These are phyloP conservation scores for Mariannaea elegans DNA, from an alignment of 2,329 filamentous ascomycete genomes.

Conservation along the genomic window DNA sequence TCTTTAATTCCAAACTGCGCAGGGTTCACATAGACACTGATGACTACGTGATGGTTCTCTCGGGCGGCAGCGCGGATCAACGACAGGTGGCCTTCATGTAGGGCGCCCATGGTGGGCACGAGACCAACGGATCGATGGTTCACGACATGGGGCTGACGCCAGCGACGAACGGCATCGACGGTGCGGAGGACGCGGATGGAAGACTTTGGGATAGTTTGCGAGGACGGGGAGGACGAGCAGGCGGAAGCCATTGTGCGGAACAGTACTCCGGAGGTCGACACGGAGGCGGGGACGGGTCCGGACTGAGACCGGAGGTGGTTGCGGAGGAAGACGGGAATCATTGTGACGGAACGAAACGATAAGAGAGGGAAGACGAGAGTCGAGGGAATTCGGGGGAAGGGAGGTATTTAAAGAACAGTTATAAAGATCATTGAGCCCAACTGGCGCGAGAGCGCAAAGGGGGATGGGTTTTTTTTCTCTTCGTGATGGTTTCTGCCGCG, in stretches of 20 bases:
- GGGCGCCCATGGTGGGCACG: conserved; percentile 96
- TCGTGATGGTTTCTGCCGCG: conserved; percentile 61
- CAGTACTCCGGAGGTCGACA: conserved; percentile 16
- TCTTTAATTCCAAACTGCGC: conserved; percentile 93
- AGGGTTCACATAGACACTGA: conserved; percentile 95
- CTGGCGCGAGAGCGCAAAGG: conserved; percentile 28
- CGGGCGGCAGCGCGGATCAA: conserved; percentile 84
- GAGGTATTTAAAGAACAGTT: conserved; percentile 9
- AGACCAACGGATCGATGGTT: conserved; percentile 80
- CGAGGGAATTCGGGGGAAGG: not conserved
- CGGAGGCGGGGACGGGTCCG: conserved; percentile 8
- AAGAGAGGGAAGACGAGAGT: not conserved
- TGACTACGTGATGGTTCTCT: conserved; percentile 87
- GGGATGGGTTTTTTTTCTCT: conserved; percentile 10
- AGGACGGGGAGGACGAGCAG: conserved; percentile 31
- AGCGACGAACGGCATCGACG: conserved; percentile 74
- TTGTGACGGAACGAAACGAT: conserved; percentile 14
- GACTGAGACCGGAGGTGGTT: conserved; percentile 28
- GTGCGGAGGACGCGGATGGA: conserved; percentile 79
- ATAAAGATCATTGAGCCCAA: conserved; percentile 45
- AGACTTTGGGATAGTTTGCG: conserved; percentile 61
- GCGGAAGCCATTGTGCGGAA: conserved; percentile 34
- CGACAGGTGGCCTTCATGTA: conserved; percentile 91
- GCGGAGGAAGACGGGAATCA: conserved; percentile 28
- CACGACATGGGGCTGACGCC: conserved; percentile 71